Base-by-base conservation (phyloP, 768 basidiomycete species). In the Xerocomellus amylosporus region DNA sequence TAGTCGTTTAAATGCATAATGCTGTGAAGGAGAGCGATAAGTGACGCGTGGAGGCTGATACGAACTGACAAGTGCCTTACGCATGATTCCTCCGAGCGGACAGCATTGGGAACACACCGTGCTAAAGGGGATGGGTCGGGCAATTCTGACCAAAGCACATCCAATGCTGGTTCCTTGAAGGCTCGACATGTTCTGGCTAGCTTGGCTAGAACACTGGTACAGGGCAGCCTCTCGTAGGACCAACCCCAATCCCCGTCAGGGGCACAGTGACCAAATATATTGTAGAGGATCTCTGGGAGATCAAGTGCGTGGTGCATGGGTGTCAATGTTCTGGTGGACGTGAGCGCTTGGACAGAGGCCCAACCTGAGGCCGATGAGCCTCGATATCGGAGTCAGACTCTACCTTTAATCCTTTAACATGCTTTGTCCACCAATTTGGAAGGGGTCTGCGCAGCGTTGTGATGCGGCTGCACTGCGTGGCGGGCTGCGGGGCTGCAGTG, bases 81-180 rank as follows among this genome's bases (percentile, higher is more conserved):
- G 7, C 2, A 19, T 33, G 15, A 14, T 43, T 19, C 19, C 24
- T 38, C 8, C 1, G 34, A 51, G 14, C n/a, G n/a, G 7, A 22
- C 6, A 1, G 20, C 43, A 14, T 55, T n/a, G 9, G 53, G 58
- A 33, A 51, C 28, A 48, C 42, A 48, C 1, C 31, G 30, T 15
- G 33, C 49, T 2, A 51, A 15, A 15, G 26, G 6, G 0, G 45
- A 51, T n/a, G 31, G 5, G 28, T 43, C 28, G 20, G 40, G 37
- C 5, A 59, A 28, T 22, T 51, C 58, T n/a, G 51, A 47, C 52
- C 49, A 59, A 24, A 55, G 38, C 14, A 60, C 33, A 6, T 55
- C 53, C 42, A 60, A 19, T 8, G 56, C 49, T 12, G 46, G 49
- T n/a, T 60, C 58, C 19, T 60, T 60, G 49, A 51, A 59, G 2